These are phyloP conservation scores for Myxozyma mucilagina DNA, from an alignment of 805 yeast genomes.

Conservation along the genomic window DNA sequence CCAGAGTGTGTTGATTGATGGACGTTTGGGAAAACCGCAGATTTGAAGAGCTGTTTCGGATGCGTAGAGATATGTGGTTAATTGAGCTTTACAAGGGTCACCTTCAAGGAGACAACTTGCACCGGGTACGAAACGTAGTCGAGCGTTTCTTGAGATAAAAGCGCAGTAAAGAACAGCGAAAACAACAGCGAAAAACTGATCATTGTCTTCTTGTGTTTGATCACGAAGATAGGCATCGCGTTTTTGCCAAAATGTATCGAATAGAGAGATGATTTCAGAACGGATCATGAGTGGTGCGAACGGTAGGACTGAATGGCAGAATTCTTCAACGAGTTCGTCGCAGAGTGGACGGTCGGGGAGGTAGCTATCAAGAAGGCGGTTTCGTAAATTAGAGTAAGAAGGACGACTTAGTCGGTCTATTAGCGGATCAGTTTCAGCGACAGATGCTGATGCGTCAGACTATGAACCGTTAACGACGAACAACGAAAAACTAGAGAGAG, in stretches of 20 bases:
- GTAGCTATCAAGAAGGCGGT: background rate
- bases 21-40: background rate
- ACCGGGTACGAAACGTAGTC: slow-evolving; percentile 1
- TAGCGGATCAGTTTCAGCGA: background rate
- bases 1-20: background rate
- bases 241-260: background rate
- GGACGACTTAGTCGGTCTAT: background rate
- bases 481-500: background rate
- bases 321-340: slow-evolving; percentile 1
- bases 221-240: background rate
- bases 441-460: background rate
- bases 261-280: background rate
- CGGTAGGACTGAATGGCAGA: slow-evolving; percentile 2
- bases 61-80: background rate
- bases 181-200: background rate
- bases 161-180: slow-evolving; percentile 10
- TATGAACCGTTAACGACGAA: background rate
- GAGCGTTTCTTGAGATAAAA: background rate
- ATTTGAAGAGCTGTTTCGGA: slow-evolving; percentile 4
- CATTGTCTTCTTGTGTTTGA: background rate
- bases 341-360: background rate
- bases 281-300: background rate
- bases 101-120: background rate
- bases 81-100: background rate
- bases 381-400: background rate